Percentiles rank a stretch among this genome's conserved stretches.
Evolutionary conservation across 805 yeast genomes (phyloP).

Genomic region (Ogataea nitratoaversa): DNA sequence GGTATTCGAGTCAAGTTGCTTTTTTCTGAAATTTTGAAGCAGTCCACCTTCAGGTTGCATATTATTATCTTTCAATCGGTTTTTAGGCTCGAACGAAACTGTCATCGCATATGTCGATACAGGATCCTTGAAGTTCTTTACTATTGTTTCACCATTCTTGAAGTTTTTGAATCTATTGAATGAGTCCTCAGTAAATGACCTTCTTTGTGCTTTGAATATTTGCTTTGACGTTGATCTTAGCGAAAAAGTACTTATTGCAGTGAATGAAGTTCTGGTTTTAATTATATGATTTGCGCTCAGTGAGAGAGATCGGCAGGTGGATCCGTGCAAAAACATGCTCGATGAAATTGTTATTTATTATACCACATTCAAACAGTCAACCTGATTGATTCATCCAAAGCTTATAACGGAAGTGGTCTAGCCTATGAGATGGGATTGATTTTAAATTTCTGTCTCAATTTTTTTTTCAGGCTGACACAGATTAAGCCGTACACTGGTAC

Average conservation of each 20-base stretch:
- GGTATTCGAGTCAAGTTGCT: conserved; percentile 18
- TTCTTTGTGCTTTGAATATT: conserved; percentile 2
- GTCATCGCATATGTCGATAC: conserved; percentile 48
- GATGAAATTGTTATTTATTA: too few species aligned
- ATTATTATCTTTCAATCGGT: conserved; percentile 45
- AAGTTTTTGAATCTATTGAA: conserved; percentile 23
- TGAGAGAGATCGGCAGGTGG: not conserved
- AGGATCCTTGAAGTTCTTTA: conserved; percentile 22
- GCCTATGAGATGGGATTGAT: too few species aligned
- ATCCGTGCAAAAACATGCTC: not conserved
- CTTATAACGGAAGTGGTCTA: too few species aligned
- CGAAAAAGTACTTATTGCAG: not conserved
- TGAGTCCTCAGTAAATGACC: conserved; percentile 22
- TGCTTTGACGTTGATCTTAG: not conserved
- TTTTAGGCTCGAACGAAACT: conserved; percentile 73
- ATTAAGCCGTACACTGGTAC: too few species aligned
- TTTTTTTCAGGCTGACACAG: too few species aligned
- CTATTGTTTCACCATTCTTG: conserved; percentile 25
- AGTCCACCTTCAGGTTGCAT: conserved; percentile 21
- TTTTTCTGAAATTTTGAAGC: conserved; percentile 24
- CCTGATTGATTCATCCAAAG: too few species aligned
- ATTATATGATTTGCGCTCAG: not conserved
- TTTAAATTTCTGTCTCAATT: too few species aligned
- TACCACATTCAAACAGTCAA: too few species aligned
- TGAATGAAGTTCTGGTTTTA: not conserved